Conservation (phyloP, 164 flowering plant genomes). For the Tetracentron sinense region DNA sequence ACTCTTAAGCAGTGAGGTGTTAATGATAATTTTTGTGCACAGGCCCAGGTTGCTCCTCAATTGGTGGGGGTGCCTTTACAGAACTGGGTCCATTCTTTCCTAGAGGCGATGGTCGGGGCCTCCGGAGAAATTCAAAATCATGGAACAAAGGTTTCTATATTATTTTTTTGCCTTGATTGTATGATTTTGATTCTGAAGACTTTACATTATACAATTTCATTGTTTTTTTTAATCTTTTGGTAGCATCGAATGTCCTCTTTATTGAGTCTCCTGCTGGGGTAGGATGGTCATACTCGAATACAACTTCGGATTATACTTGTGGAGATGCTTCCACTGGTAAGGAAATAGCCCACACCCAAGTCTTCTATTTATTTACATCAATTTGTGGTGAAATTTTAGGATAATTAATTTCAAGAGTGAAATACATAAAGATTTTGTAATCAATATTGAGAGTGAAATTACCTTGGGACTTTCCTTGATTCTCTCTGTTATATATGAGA, state of each 20-base stretch:
- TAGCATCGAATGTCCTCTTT: constrained; percentile 88
- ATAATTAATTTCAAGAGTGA: too few relatives aligned
- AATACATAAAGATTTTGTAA: too few relatives aligned
- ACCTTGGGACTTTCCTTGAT: too few relatives aligned
- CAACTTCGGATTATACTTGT: constrained; percentile 57
- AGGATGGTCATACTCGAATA: constrained; percentile 98
- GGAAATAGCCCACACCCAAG: not conserved
- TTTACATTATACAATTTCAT: not conserved
- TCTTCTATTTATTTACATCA: too few relatives aligned
- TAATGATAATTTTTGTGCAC: constrained; percentile 15
- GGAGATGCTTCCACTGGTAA: constrained; percentile 85
- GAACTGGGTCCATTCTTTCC: constrained; percentile 97
- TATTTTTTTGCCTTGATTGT: not conserved
- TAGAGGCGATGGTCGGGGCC: constrained; percentile 85
- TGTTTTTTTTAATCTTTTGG: constrained; percentile 7
- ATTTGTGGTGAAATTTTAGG: too few relatives aligned
- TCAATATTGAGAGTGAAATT: too few relatives aligned
- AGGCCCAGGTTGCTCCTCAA: constrained; percentile 98
- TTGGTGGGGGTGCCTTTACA: constrained; percentile 97
- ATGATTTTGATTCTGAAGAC: not conserved
- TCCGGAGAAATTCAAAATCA: constrained; percentile 60
- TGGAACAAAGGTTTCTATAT: constrained; percentile 78
- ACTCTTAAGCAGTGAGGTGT: not conserved
- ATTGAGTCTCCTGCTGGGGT: constrained; percentile 98
- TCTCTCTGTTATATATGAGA: not conserved